Evolutionary conservation across 2,329 filamentous ascomycete species (phyloP), one percentile per base, ranked within the genome.

Genomic region (Ophiocordyceps camponoti-floridani): DNA sequence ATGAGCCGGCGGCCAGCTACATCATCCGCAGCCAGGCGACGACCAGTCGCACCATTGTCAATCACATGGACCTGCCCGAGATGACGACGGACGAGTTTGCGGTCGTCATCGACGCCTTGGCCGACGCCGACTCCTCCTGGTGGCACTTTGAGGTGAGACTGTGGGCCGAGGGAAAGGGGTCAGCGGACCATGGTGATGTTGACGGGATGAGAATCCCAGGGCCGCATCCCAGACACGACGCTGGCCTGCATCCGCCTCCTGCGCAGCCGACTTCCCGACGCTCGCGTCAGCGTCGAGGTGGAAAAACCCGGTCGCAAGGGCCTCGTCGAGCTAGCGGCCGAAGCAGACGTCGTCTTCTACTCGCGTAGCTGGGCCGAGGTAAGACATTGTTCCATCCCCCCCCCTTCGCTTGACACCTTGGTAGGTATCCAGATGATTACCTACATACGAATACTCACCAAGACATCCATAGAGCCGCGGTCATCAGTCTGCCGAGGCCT

Each of bases 281-380:
- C 67, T 42, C 67, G 53, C 42, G 63, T 85, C 54, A 86, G 81
- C 56, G 75, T 85, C 45, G 82, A 86, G 58, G 63, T 82, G 40
- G 82, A 86, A 62, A 85, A 83, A 56, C 80, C 81, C 2, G 68
- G 67, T 12, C 70, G 82, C 11, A 57, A 61, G 27, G 78, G 77
- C 2, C 65, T 85, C 45, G 61, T 66, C 43, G 65, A 72, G 27
- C 66, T 84, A 42, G 78, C 78, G 26, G 64, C 65, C 35, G 66
- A 71, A 51, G 80, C 79, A 23, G 77, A 85, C 54, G 70, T 83
- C 16, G 73, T 85, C n/a, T 84, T 85, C 57, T 85, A 80, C 60
- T 83, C 81, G 12, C 73, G 70, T 52, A 68, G 67, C 43, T 86
- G 82, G 81, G 81, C 81, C 47, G 70, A 79, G 64, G 79, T 80